These are phyloP conservation scores for Euphorbia celastroides DNA, from an alignment of 441 rosid species.

Conservation along the genomic window DNA sequence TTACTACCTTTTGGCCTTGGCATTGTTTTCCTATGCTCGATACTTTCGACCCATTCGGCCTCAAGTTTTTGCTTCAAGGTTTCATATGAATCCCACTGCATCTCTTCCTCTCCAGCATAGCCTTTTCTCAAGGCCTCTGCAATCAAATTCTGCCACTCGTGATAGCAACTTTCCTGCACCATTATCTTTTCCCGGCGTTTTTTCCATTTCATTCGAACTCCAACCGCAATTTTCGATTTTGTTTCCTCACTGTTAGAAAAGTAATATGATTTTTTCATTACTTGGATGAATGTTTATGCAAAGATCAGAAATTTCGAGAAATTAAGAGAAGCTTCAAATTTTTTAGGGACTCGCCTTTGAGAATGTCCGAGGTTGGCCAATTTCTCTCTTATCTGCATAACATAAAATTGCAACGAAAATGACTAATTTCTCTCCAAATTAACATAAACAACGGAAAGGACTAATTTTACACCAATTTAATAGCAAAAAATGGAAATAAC, in stretches of 20 bases:
- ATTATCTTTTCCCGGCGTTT: conserved; percentile 47
- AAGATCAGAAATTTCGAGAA: not conserved
- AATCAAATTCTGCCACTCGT: conserved; percentile 86
- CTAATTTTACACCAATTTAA: no score
- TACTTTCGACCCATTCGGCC: conserved; percentile 63
- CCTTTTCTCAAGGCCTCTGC: conserved; percentile 78
- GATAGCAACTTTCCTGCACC: conserved; percentile 62
- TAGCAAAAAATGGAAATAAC: no score
- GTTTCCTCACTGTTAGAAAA: conserved; percentile 61
- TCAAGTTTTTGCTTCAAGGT: conserved; percentile 49
- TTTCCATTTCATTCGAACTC: conserved; percentile 72
- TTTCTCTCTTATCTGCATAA: conserved; percentile 80
- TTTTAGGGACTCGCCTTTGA: conserved; percentile 51
- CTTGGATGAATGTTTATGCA: no score
- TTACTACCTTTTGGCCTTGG: conserved; percentile 56
- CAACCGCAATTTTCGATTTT: conserved; percentile 58
- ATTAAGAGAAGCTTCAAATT: not conserved
- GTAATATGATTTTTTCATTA: conserved; percentile 1
- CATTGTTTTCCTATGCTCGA: conserved; percentile 50
- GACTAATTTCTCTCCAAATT: conserved; percentile 3
- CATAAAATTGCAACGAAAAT: conserved; percentile 22
- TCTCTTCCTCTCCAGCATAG: conserved; percentile 47
- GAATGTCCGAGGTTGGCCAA: conserved; percentile 64
- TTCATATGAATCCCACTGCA: conserved; percentile 74
- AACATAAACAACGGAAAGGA: not conserved